phyloP scores from a whole-genome alignment of 768 basidiomycete species.

The Podaxis rugospora region DNA sequence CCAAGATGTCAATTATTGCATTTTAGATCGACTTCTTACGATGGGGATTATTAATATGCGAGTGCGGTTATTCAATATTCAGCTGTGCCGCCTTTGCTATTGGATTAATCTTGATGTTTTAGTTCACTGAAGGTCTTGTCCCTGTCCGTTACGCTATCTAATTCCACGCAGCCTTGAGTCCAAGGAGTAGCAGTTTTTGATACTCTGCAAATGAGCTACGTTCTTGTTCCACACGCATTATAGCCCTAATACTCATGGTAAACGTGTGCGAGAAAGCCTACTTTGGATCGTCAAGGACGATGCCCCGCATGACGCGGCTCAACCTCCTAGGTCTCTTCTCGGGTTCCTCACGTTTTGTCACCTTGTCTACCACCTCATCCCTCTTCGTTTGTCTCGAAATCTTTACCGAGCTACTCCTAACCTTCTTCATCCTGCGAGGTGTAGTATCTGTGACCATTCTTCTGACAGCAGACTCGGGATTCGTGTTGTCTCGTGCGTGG shows the following conservation, averaged over 20 bases:
- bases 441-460: neutral
- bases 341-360: neutral
- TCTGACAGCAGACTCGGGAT: neutral
- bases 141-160: neutral
- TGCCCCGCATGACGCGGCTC: neutral
- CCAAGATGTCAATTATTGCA: too few species aligned
- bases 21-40: too few species aligned
- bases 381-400: neutral
- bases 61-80: too few species aligned
- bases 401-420: neutral
- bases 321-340: neutral
- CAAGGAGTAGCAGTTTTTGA: too few species aligned
- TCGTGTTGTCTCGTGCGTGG: neutral
- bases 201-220: neutral
- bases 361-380: neutral
- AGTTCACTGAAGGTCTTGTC: neutral
- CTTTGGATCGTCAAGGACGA: neutral
- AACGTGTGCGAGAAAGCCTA: neutral
- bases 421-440: neutral
- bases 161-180: neutral
- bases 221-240: neutral
- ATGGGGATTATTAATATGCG: too few species aligned
- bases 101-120: too few species aligned
- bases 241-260: constrained; percentile 2
- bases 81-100: too few species aligned